Percentiles rank a stretch among this genome's conserved stretches.
Evolutionary conservation across 768 basidiomycete genomes (phyloP).

Genomic region (Trametes elegans): DNA sequence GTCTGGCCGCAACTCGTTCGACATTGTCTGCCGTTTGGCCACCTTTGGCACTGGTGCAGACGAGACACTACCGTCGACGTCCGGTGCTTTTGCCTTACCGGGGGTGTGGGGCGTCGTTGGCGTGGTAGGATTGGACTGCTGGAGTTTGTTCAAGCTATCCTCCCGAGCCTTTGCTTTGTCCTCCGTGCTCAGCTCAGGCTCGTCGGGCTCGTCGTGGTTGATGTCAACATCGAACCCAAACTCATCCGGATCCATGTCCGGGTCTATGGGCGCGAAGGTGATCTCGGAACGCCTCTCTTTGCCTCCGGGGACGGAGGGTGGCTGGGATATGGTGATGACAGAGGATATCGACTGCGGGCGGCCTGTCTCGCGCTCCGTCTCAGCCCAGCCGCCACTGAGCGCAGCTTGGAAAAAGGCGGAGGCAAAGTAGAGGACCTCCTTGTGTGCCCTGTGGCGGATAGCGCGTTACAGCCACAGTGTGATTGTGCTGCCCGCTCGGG

Average conservation of each 20-base stretch:
- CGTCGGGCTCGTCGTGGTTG: constrained; percentile 31
- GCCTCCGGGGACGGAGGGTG: constrained; percentile 56
- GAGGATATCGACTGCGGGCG: constrained; percentile 78
- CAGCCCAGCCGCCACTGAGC: constrained; percentile 88
- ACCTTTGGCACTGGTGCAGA: constrained; percentile 13
- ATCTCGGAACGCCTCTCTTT: constrained; percentile 51
- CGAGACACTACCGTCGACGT: constrained; percentile 9
- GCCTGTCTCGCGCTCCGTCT: constrained; percentile 55
- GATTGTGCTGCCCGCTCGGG: not conserved
- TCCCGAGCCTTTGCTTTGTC: constrained; percentile 43
- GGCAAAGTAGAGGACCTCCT: constrained; percentile 86
- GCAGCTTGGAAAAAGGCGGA: constrained; percentile 96
- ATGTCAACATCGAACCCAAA: constrained; percentile 40
- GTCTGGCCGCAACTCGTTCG: constrained; percentile 47
- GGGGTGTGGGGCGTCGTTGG: constrained; percentile 9
- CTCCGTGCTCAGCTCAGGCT: constrained; percentile 27
- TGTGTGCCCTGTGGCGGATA: constrained; percentile 67
- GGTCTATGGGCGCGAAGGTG: constrained; percentile 58
- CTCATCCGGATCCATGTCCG: constrained; percentile 47
- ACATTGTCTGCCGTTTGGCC: constrained; percentile 8
- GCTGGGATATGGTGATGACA: constrained; percentile 81
- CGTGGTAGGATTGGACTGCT: constrained; percentile 32
- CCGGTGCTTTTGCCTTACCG: constrained; percentile 20
- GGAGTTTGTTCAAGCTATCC: constrained; percentile 60
- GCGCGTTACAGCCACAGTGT: not conserved